Base-by-base conservation (phyloP, 306 rosid species). In the Lupinus albus region DNA sequence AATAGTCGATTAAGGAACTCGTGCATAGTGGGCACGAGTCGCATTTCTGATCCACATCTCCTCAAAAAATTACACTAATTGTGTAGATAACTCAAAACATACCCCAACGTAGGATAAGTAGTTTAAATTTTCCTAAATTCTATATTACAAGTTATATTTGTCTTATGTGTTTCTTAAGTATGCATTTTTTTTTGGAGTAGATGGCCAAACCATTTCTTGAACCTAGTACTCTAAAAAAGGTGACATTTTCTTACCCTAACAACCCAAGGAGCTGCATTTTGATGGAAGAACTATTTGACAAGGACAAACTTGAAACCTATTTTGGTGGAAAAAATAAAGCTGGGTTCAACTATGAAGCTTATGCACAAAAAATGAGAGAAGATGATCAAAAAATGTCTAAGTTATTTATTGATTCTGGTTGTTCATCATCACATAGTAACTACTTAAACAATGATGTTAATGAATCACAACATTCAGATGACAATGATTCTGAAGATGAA, bases 131-230 rank as follows among this genome's bases (percentile, higher is more conserved):
- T n/a, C n/a, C n/a, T n/a, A n/a, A n/a, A n/a, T n/a, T n/a, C n/a
- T n/a, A n/a, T n/a, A 7, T 61, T 20, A 3, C 64, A 46, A 46
- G 33, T 62, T 72, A 54, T 25, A 32, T 48, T 46, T 55, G 45
- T 15, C 33, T 30, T 45, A 11, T 25, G 15, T 64, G 60, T 58
- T 20, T 54, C n/a, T 62, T 16, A 35, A 52, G 61, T 60, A 7
- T 72, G 49, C 15, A 62, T 47, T 71, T 54, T 8, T 57, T 57
- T 20, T 53, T 50, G 62, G 25, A 58, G 35, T 83, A 91, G 95
- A 73, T 88, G 86, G 91, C 86, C 74, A 91, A 86, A 57, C 93
- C 92, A 65, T 91, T 91, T 79, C 68, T 91, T 33, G 97, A 91
- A 64, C 75, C 78, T 1, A 86, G 80, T 72, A 91, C 97, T 17